phyloP scores from a whole-genome alignment of 768 basidiomycete genomes.

The Gautieria morchelliformis region DNA sequence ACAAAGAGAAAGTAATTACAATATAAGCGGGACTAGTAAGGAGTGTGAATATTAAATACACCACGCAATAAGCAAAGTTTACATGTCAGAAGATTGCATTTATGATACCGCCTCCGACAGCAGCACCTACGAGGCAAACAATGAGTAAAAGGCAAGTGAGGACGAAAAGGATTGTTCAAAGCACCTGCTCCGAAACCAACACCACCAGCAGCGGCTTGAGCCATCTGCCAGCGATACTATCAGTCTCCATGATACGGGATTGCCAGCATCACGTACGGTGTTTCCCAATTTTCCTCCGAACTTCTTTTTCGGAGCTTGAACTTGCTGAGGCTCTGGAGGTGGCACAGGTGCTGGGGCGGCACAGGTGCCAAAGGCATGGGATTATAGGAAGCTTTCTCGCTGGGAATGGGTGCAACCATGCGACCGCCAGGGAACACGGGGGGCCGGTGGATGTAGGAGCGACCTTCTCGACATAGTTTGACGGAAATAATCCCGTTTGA shows the following conservation, averaged over 20 bases:
- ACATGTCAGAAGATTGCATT: not conserved
- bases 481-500: conserved; percentile 67
- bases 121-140: not conserved
- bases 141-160: not conserved
- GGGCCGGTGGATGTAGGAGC: conserved; percentile 11
- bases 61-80: not conserved
- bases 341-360: conserved; percentile 13
- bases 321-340: conserved; percentile 16
- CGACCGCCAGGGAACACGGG: conserved; percentile 17
- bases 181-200: conserved; percentile 68
- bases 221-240: conserved; percentile 18
- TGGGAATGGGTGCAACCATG: conserved; percentile 23
- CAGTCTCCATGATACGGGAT: not conserved
- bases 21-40: no score
- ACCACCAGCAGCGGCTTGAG: conserved; percentile 43
- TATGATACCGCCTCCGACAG: not conserved
- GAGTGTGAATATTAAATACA: not conserved
- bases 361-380: conserved; percentile 12
- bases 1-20: no score
- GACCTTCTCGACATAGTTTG: conserved; percentile 61
- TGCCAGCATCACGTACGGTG: conserved; percentile 32
- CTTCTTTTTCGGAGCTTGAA: conserved; percentile 32
- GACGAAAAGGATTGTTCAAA: not conserved
- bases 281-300: conserved; percentile 48
- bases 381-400: conserved; percentile 11